phyloP scores from a whole-genome alignment of 176 grass and related monocot genomes.

The Ensete ventricosum region DNA sequence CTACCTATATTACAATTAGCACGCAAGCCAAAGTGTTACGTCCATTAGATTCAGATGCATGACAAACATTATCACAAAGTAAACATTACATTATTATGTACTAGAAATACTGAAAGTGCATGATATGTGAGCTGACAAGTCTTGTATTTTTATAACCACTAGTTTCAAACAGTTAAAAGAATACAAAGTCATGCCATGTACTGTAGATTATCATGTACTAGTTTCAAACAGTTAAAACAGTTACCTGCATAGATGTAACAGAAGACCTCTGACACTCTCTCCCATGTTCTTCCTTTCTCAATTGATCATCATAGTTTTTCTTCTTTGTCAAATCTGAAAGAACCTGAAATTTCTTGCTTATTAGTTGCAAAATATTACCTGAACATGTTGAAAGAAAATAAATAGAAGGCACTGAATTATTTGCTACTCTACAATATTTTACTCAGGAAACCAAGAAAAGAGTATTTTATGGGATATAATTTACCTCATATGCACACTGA shows the following conservation, averaged over 20 bases:
- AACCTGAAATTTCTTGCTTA: constrained; percentile 39
- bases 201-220: not conserved
- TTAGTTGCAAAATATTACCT: constrained; percentile 12
- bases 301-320: constrained; percentile 75
- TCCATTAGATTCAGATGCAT: not conserved
- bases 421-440: not conserved
- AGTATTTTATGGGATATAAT: constrained; percentile 23
- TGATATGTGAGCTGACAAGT: not conserved
- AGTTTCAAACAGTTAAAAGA: not conserved
- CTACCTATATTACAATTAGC: not conserved
- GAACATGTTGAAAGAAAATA: not conserved
- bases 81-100: not conserved
- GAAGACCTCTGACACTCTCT: constrained; percentile 58
- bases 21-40: not conserved
- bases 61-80: not conserved
- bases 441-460: not conserved
- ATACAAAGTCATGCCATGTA: not conserved
- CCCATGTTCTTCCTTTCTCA: constrained; percentile 77
- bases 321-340: constrained; percentile 88
- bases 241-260: constrained; percentile 67
- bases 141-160: not conserved
- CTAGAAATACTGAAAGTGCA: not conserved
- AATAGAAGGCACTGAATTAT: not conserved
- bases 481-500: constrained; percentile 95
- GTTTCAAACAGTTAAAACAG: no score